These are phyloP conservation scores for Tricholoma flavovirens DNA, from an alignment of 768 basidiomycete genomes.

Conservation along the genomic window DNA sequence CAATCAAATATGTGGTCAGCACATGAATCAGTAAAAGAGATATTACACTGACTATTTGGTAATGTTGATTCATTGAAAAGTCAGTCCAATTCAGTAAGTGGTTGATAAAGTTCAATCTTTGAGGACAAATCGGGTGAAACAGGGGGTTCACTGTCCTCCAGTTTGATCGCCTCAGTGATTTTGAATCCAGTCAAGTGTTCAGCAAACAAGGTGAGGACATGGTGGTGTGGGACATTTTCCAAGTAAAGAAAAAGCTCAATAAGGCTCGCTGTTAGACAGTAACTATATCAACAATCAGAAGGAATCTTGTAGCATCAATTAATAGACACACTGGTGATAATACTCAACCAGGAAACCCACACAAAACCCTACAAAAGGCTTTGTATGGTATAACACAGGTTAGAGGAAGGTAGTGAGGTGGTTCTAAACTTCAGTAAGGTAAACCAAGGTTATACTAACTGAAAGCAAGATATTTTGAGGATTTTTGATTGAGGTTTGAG, in stretches of 20 bases:
- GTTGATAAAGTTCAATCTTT: constrained; percentile 8
- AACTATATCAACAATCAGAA: constrained; percentile 4
- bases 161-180: constrained; percentile 13
- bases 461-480: no score
- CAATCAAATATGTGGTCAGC: neutral
- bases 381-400: no score
- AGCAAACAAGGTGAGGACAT: constrained; percentile 13
- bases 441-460: no score
- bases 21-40: neutral
- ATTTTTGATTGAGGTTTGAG: no score
- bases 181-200: constrained; percentile 14
- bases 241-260: constrained; percentile 15
- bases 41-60: neutral
- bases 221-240: constrained; percentile 13
- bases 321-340: constrained; percentile 12
- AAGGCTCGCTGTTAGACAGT: constrained; percentile 4
- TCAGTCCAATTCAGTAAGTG: constrained; percentile 6
- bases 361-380: no score
- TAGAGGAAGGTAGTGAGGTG: no score
- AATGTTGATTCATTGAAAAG: neutral
- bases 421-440: no score
- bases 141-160: constrained; percentile 11
- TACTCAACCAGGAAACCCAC: constrained; percentile 19
- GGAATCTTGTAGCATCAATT: constrained; percentile 1
- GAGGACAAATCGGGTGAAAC: constrained; percentile 5